Evolutionary conservation across 2,329 filamentous ascomycete species (phyloP).

Genomic region (Aspergillus neoniger): DNA sequence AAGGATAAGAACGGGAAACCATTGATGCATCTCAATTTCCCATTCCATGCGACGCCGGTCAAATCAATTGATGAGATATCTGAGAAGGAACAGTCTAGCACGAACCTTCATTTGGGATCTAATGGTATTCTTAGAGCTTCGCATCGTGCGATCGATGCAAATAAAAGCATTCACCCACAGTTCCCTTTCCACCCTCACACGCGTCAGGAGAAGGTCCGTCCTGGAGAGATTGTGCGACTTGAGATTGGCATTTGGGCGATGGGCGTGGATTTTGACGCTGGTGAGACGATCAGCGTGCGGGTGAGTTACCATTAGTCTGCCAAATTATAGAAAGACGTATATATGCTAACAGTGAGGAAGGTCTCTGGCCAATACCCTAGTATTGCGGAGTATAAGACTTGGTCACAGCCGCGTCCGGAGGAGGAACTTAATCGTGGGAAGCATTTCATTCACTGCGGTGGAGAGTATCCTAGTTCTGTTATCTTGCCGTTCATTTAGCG

Average conservation of each 20-base stretch:
- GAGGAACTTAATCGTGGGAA: no score
- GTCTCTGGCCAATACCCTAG: no score
- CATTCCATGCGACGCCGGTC: slow-evolving; percentile 36
- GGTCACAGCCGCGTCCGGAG: no score
- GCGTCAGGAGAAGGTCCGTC: slow-evolving; percentile 43
- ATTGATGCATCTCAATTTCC: slow-evolving; percentile 49
- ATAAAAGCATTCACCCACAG: slow-evolving; percentile 34
- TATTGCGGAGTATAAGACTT: no score
- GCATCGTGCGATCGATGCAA: slow-evolving; percentile 42
- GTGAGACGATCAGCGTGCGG: slow-evolving; percentile 34
- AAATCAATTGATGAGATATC: slow-evolving; percentile 31
- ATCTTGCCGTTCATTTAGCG: no score
- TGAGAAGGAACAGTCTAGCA: slow-evolving; percentile 41
- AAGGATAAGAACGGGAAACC: slow-evolving; percentile 45
- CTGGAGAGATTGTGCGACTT: slow-evolving; percentile 47
- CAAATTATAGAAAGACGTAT: no score
- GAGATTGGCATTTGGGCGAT: slow-evolving; percentile 54
- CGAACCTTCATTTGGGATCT: slow-evolving; percentile 47
- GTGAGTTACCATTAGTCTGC: slow-evolving; percentile 16
- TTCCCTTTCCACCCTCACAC: slow-evolving; percentile 45
- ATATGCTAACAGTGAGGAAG: no score
- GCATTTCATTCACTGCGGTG: no score
- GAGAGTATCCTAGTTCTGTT: no score
- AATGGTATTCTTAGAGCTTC: slow-evolving; percentile 50
- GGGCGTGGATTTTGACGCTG: slow-evolving; percentile 50